Evolutionary conservation across 306 rosid species (phyloP), one percentile per base, ranked within the genome.

Genomic region (Styphnolobium japonicum): DNA sequence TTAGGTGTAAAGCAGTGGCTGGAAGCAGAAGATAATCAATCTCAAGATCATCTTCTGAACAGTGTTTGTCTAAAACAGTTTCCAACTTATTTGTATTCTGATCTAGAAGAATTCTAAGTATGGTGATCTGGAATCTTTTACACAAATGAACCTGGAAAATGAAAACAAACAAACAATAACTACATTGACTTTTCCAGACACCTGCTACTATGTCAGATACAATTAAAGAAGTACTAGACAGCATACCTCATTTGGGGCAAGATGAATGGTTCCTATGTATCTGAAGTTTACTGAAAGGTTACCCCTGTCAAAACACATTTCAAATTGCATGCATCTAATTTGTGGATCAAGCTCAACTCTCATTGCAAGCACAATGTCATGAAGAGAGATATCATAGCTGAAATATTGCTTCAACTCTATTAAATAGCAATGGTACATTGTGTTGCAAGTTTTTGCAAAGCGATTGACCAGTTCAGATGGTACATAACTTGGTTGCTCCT

Each of bases 1-100:
- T 64, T 53, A 39, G 62, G 52, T 70, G 58, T 18, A 16, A 21
- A 6, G 43, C 64, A 27, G 64, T 67, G 68, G 89, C 80, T 2
- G 98, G 98, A 49, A 94, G 92, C 84, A 94, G 76, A 79, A 92
- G 97, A 85, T 85, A 92, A 79, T 94, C 97, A 40, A 88, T 71
- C 84, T 67, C 86, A 43, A 66, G 52, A 82, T 74, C 79, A 77
- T 81, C 95, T 80, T 80, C 78, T 37, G 40, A 68, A 69, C 7
- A 61, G 37, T 25, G 55, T 53, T 77, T 83, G 22, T 71, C 81
- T 7, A 83, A 40, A 67, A 33, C 73, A 25, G 71, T 65, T 40
- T 19, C 67, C 88, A 83, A 43, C 48, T 82, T 86, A 22, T 67
- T 21, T 67, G 46, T 73, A 25, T 84, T 74, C 56, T 52, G 84